phyloP scores from a whole-genome alignment of 495 filamentous ascomycete species.

The Articulospora tetracladia region DNA sequence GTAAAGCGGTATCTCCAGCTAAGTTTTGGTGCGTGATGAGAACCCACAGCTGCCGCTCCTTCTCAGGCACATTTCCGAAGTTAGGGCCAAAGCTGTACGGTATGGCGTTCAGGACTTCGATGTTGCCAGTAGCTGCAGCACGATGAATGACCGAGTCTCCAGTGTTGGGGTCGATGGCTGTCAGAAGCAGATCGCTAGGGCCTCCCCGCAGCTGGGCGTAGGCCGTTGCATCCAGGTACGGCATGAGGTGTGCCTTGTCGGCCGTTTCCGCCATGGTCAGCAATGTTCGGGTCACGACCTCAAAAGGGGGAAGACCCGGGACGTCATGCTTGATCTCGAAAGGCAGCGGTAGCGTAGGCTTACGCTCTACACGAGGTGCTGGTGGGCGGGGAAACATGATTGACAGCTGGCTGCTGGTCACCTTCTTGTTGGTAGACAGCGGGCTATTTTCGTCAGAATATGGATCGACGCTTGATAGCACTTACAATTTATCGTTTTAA shows the following conservation, averaged over 20 bases:
- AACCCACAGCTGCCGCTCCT: not conserved
- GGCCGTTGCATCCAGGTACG: not conserved
- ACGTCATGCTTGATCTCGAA: too few relatives aligned
- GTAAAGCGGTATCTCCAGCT: slow-evolving; percentile 2
- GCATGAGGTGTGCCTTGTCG: not conserved
- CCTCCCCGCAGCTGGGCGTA: slow-evolving; percentile 1
- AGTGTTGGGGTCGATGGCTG: not conserved
- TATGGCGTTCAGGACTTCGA: slow-evolving; percentile 2
- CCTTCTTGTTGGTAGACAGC: too few relatives aligned
- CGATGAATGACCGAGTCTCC: slow-evolving; percentile 1
- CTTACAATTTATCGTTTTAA: too few relatives aligned
- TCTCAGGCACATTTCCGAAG: not conserved
- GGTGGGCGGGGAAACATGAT: too few relatives aligned
- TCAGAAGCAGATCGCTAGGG: not conserved
- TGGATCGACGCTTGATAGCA: too few relatives aligned
- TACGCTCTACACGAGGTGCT: too few relatives aligned
- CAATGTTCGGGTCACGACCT: slow-evolving; percentile 2
- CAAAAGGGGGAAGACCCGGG: not conserved
- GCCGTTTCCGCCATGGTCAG: not conserved
- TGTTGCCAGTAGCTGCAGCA: slow-evolving; percentile 2
- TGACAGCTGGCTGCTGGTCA: too few relatives aligned
- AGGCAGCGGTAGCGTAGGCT: too few relatives aligned
- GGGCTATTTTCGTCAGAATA: too few relatives aligned
- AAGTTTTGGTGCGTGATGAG: slow-evolving; percentile 1
- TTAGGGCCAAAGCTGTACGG: not conserved